Percentiles rank a stretch among this genome's conserved stretches.
Conservation (phyloP, 2,329 filamentous ascomycete genomes). For the Calonectria pseudoreteaudii region DNA sequence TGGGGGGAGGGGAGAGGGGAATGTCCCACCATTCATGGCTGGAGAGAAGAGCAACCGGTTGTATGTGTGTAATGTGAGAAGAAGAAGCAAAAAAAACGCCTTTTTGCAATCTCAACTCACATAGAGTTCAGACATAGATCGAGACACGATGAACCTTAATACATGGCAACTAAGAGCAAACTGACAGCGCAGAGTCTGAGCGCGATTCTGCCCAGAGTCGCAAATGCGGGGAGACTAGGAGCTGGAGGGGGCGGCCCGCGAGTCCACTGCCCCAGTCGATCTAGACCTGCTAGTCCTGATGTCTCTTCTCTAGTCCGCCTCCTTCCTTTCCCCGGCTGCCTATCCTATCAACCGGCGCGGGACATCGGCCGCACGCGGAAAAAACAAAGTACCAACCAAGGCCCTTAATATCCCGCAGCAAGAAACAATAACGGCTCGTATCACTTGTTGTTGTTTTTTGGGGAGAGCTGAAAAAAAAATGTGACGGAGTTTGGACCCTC, state of each 20-base stretch:
- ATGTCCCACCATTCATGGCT: neutral
- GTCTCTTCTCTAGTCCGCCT: neutral
- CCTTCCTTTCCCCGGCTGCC: neutral
- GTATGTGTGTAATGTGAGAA: neutral
- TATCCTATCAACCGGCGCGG: neutral
- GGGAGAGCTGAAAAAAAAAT: neutral
- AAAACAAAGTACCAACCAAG: neutral
- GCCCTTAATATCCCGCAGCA: neutral
- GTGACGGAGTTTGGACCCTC: neutral
- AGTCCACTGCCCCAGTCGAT: neutral
- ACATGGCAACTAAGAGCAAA: neutral
- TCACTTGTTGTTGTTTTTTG: neutral
- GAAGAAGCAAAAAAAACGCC: neutral
- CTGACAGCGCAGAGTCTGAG: neutral
- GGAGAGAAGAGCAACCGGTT: neutral
- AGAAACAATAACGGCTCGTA: neutral
- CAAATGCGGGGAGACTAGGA: neutral
- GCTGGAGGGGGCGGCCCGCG: neutral
- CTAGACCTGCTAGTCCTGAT: conserved; percentile 6
- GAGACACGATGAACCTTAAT: neutral
- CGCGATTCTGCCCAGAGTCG: neutral
- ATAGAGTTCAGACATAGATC: neutral
- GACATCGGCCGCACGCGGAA: neutral
- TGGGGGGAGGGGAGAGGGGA: no score
- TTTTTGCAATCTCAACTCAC: neutral